Base-by-base conservation (phyloP, 768 basidiomycete species). In the Amanita fuliginea region DNA sequence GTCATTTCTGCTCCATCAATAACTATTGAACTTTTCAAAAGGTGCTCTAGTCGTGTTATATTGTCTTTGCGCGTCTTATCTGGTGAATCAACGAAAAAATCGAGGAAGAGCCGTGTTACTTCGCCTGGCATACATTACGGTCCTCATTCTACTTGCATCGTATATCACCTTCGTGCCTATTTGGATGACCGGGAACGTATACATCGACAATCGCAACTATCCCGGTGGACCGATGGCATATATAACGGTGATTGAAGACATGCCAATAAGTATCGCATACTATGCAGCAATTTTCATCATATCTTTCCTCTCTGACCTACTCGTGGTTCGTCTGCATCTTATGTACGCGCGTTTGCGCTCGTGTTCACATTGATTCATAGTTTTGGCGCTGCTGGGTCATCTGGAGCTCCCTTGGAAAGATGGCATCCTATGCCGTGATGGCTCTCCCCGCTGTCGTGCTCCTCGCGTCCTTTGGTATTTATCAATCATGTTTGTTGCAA, bases 211-310 rank as follows among this genome's bases (percentile, higher is more conserved):
- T 47, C 61, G 69, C 30, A 67, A 68, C 47, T 70, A 62, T 46
- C 67, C 69, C 33, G 66, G 61, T 19, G 72, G 72, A 3, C 72
- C 73, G 13, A 72, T 72, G 71, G 48, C 46, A 30, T 73, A 70
- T 56, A 72, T 74, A 58, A 58, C 72, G 19, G 63, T 55, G 21
- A 68, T 70, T 0, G 71, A 72, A 53, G 57, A 68, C 42, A 63
- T 69, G 6, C 57, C 67, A 0, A 62, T 71, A 52, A 71, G 73
- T 44, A 62, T 32, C 32, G 32, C 70, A 46, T 73, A 71, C 55
- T 66, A 68, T 46, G 66, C 67, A 9, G 67, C 65, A 0, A 59
- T 73, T 10, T 73, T 74, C 52, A 55, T 73, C 6, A 53, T 71
- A 36, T 72, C 72, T 0, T 69, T 69, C 54, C 60, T 72, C 24